Evolutionary conservation across 441 rosid species (phyloP).

Genomic region (Gossypium davidsonii): DNA sequence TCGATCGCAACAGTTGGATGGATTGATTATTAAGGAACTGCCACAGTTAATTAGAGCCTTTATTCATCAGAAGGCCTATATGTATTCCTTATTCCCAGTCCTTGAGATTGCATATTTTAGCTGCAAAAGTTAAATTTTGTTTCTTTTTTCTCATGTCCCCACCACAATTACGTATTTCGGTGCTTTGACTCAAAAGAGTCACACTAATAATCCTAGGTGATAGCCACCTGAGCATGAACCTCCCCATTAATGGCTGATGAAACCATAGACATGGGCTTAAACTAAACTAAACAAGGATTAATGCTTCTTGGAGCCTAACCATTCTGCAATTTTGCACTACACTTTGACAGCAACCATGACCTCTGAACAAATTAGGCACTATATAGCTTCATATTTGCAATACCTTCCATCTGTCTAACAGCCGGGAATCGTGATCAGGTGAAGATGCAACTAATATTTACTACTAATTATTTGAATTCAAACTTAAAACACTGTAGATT

Average conservation of each 20-base stretch:
- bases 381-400: neutral
- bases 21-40: too few species aligned
- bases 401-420: neutral
- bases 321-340: neutral
- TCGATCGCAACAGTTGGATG: too few species aligned
- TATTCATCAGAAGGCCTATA: too few species aligned
- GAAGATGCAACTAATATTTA: neutral
- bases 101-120: too few species aligned
- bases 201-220: too few species aligned
- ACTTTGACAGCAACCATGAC: too few species aligned
- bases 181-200: too few species aligned
- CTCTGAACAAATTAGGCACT: neutral
- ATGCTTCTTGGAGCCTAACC: neutral
- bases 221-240: neutral
- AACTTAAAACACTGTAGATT: conserved; percentile 9
- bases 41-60: too few species aligned
- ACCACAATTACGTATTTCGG: too few species aligned
- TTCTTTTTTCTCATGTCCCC: too few species aligned
- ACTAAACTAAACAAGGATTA: neutral
- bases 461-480: conserved; percentile 3
- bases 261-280: neutral
- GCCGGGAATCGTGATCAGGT: neutral
- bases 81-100: too few species aligned
- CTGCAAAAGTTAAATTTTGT: too few species aligned
- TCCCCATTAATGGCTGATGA: neutral